Percentiles rank a stretch among this genome's conserved stretches.
Conservation (phyloP, 1,284 basidiomycete genomes). For the Ceratobasidium sp. region DNA sequence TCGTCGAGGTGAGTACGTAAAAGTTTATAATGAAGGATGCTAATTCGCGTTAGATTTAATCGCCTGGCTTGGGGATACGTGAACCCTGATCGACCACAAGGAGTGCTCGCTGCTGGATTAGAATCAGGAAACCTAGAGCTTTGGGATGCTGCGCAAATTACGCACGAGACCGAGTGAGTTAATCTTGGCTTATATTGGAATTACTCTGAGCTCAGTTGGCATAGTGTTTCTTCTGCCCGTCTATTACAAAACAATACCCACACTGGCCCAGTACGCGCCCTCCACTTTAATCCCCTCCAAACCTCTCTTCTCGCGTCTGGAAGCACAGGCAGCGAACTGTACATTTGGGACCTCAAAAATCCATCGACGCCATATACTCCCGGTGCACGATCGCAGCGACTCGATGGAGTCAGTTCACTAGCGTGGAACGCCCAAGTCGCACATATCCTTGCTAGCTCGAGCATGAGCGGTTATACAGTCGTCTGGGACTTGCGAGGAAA, state of each 20-base stretch:
- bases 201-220: background rate
- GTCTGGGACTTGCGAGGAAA: slow-evolving; percentile 96
- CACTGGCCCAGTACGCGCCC: slow-evolving; percentile 88
- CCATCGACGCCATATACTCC: slow-evolving; percentile 80
- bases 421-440: slow-evolving; percentile 97
- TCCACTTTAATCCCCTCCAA: slow-evolving; percentile 95
- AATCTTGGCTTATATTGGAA: slow-evolving; percentile 68
- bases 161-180: slow-evolving; percentile 73
- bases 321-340: slow-evolving; percentile 87
- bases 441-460: slow-evolving; percentile 92
- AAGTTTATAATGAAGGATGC: background rate
- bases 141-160: slow-evolving; percentile 92
- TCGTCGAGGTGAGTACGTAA: slow-evolving; percentile 65
- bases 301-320: slow-evolving; percentile 91
- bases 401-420: slow-evolving; percentile 93
- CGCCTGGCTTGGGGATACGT: slow-evolving; percentile 90
- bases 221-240: background rate
- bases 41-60: slow-evolving; percentile 74
- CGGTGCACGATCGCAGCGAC: slow-evolving; percentile 84
- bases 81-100: slow-evolving; percentile 68
- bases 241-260: slow-evolving; percentile 82
- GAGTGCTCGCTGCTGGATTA: slow-evolving; percentile 93
- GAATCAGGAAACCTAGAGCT: slow-evolving; percentile 93
- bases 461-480: slow-evolving; percentile 92
- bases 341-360: slow-evolving; percentile 83